Evolutionary conservation across 2,329 filamentous ascomycete species (phyloP).

Genomic region (Calonectria leucothoes): DNA sequence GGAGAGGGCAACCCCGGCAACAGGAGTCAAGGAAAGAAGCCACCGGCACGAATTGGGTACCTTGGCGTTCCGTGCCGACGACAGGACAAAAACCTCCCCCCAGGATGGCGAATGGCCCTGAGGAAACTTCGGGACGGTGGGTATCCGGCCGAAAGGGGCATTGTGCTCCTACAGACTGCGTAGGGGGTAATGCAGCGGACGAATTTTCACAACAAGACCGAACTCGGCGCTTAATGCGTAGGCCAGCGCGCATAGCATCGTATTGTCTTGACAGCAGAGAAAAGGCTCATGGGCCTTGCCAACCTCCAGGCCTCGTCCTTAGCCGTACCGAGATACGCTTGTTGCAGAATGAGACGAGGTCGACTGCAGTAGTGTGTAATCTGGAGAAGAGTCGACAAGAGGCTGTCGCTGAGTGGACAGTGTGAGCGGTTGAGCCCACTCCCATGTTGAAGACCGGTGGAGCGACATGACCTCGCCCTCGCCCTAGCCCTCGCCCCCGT

Average conservation of each 20-base stretch:
- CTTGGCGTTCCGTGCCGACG: background rate
- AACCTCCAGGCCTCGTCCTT: constrained; percentile 4
- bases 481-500: constrained; percentile 19
- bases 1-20: constrained; percentile 20
- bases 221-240: background rate
- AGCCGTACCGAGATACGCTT: constrained; percentile 11
- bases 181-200: background rate
- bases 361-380: constrained; percentile 14
- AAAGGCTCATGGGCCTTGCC: constrained; percentile 15
- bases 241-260: background rate
- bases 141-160: background rate
- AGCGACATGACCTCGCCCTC: constrained; percentile 6
- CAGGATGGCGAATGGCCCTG: background rate
- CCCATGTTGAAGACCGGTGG: constrained; percentile 19
- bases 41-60: background rate
- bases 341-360: constrained; percentile 13
- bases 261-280: background rate
- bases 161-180: background rate
- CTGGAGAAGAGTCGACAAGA: constrained; percentile 13
- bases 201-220: background rate
- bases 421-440: constrained; percentile 11
- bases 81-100: background rate
- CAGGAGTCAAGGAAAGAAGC: background rate
- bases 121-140: background rate
- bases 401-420: constrained; percentile 10